Evolutionary conservation across 2,329 filamentous ascomycete species (phyloP).

Genomic region (Botrytis fabae): DNA sequence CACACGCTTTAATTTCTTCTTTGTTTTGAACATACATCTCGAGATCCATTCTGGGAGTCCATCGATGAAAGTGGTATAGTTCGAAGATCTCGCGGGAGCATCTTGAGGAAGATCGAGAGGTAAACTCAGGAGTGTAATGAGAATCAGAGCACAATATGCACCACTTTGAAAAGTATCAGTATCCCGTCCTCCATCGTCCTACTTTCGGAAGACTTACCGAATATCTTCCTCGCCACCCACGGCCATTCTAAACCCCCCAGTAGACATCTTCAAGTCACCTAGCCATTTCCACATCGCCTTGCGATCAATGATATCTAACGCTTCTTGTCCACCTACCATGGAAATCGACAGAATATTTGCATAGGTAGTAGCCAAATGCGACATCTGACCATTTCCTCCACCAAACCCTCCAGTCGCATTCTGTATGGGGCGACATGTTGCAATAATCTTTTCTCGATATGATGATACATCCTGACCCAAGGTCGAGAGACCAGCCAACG

Average conservation of each 20-base stretch:
- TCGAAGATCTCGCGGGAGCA: constrained; percentile 64
- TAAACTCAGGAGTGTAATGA: constrained; percentile 79
- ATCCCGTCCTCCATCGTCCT: background rate
- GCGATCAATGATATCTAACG: constrained; percentile 76
- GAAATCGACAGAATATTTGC: constrained; percentile 77
- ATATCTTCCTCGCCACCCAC: constrained; percentile 90
- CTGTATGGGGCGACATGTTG: constrained; percentile 79
- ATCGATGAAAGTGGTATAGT: constrained; percentile 66
- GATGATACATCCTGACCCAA: constrained; percentile 70
- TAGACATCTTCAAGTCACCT: constrained; percentile 77
- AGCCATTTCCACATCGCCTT: constrained; percentile 90
- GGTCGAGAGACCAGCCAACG: constrained; percentile 69
- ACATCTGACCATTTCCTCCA: constrained; percentile 86
- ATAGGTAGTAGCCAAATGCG: constrained; percentile 88
- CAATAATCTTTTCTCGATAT: constrained; percentile 68
- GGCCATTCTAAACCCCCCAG: constrained; percentile 88
- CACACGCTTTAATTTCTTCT: background rate
- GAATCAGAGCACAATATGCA: constrained; percentile 85
- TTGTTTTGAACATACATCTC: constrained; percentile 60
- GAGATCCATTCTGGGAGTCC: constrained; percentile 78
- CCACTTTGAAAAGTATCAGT: constrained; percentile 56
- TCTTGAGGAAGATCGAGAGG: constrained; percentile 76
- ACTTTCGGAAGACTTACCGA: constrained; percentile 55
- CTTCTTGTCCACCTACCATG: constrained; percentile 72
- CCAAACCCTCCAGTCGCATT: constrained; percentile 84